Evolutionary conservation across 495 filamentous ascomycete genomes (phyloP), one percentile per base, ranked within the genome.

Genomic region (Chlorociboria aeruginascens): DNA sequence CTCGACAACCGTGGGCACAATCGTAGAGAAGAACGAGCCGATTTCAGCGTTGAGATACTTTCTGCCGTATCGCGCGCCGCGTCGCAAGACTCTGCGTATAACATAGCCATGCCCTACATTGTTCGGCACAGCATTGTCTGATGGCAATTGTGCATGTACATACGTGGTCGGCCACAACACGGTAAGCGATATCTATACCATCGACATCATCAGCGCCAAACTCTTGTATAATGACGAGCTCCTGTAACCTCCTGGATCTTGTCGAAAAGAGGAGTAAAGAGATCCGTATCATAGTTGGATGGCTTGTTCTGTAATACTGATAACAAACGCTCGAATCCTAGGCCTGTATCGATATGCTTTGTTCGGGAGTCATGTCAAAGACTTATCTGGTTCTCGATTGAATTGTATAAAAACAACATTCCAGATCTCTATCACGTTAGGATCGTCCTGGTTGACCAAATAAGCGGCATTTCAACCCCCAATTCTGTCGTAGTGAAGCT

Each of bases 381-480:
- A 93, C 52, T 74, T 76, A 61, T 98, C 92, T 38, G 81, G 69
- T 63, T 97, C 90, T 49, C 92, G 81, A 60, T 98, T 94, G 67
- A 85, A 97, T 61, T 98, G 92, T 55, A 98, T 97, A 71, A 97
- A 98, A 40, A 98, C 92, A 64, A 95, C 95, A 66, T 98, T 98
- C 92, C 93, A 98, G 44, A 98, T 85, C 68, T 98, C 92, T 8
- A 98, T 76, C 25, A 98, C 92, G 59, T 95, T 81, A 1, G 92
- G 92, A 60, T 98, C 92, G 62, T 98, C 92, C 65, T 83, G 69
- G 64, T 97, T 98, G 55, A 98, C 92, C 14, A 98, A 79, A 56
- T 81, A 69, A 12, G 92, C 81, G 55, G 93, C 92, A 70, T 97
- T 95, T 28, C 93, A 75, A 8, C 88, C 87, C 32, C 92, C 89